Base-by-base conservation (phyloP, 805 yeast species). In the Candida sphagnicola region DNA sequence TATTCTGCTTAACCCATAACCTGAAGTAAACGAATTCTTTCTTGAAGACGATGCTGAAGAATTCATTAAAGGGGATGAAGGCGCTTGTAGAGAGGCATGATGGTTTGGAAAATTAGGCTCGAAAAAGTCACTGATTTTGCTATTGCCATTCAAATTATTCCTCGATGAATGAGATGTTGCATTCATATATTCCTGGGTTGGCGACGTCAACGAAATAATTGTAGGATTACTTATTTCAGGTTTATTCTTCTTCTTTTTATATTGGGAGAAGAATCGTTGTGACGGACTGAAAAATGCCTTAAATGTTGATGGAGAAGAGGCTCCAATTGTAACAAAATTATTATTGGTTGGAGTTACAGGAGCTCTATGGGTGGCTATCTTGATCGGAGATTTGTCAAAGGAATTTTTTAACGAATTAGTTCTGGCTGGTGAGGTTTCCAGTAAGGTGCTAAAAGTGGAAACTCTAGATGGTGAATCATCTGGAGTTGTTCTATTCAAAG, bases 241-340 rank as follows among this genome's bases (percentile, higher is more conserved):
- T 11, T 18, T 24, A 28, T 37, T 23, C 10, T 38, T 39, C 28
- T 49, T 51, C 33, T 40, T 44, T 35, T 56, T 59, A 36, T 58
- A 50, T 21, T 59, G 46, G 3, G 60, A 44, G 45, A 65, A 63
- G 32, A 61, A 66, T 23, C 69, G 49, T 35, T 57, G 41, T 1
- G 70, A 59, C 8, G 74, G 74, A 46, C 71, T 65, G 46, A 64
- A 67, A 18, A 62, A 47, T 5, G 62, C 51, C 23, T 49, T 50
- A 31, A 53, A 30, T 31, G 62, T 51, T 41, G 57, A 54, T 8
- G 70, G 71, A 29, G 70, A 62, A 17, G 57, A 54, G 15, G 67
- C 69, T 5, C 73, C 73, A 24, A 67, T 62, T 3, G 64, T 58
- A 10, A 65, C 61, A 2, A 53, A 47, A 29, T 53, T 50, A 21